Conservation (phyloP, 2,329 filamentous ascomycete species). For the Pseudomassariella vexata region DNA sequence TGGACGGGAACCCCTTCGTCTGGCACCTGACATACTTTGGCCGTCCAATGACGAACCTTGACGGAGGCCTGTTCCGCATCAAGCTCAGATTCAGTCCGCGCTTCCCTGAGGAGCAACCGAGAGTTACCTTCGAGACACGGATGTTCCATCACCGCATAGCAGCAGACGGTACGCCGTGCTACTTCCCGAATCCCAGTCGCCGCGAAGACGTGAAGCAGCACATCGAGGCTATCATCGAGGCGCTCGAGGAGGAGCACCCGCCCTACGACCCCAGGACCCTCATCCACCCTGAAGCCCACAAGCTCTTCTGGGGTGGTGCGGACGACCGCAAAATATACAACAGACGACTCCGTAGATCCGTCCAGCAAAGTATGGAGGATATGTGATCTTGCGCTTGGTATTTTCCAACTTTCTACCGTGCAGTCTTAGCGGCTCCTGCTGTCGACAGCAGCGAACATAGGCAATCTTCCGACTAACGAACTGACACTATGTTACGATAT, state of each 20-base stretch:
- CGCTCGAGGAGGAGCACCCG: conserved; percentile 81
- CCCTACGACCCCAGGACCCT: conserved; percentile 86
- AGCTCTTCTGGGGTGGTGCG: conserved; percentile 75
- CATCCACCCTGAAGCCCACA: conserved; percentile 80
- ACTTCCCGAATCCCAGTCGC: conserved; percentile 56
- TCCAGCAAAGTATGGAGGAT: conserved; percentile 63
- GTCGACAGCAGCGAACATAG: too few relatives aligned
- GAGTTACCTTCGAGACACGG: conserved; percentile 71
- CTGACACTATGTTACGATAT: too few relatives aligned
- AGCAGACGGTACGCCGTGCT: conserved; percentile 75
- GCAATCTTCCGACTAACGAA: too few relatives aligned
- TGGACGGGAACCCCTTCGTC: conserved; percentile 79
- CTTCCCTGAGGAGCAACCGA: conserved; percentile 84
- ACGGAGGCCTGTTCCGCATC: conserved; percentile 84
- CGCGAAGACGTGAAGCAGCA: conserved; percentile 76
- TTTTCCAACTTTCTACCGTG: too few relatives aligned
- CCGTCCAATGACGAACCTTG: conserved; percentile 84
- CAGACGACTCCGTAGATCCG: conserved; percentile 70
- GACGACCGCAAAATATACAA: conserved; percentile 83
- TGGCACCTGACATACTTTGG: conserved; percentile 90
- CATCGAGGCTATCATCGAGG: conserved; percentile 73
- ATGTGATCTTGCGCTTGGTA: conserved; percentile 21
- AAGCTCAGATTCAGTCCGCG: conserved; percentile 73
- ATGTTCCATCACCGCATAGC: conserved; percentile 89
- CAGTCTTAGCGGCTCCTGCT: too few relatives aligned